A percentile compares a stretch with the other conserved stretches of the same genome.
phyloP scores from a whole-genome alignment of 805 yeast genomes.

The Maudiozyma serrabonitensis region DNA sequence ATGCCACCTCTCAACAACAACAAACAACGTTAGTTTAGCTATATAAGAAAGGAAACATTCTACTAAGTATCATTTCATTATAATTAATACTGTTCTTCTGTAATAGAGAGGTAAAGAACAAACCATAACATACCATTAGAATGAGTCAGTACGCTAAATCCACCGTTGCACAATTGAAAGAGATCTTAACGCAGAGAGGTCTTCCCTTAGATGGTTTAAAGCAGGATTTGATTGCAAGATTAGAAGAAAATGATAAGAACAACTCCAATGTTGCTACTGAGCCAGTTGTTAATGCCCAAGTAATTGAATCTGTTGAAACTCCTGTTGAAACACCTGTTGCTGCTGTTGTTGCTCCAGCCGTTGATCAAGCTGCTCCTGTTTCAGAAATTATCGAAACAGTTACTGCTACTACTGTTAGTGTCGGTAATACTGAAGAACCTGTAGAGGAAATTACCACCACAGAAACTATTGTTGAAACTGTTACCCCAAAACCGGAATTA shows the following conservation, averaged over 20 bases:
- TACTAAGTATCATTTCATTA: no score
- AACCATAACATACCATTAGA: background rate
- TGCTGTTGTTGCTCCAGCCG: constrained; percentile 2
- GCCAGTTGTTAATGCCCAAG: background rate
- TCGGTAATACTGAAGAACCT: background rate
- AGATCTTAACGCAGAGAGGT: constrained; percentile 54
- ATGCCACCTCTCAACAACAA: no score
- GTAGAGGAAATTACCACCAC: constrained; percentile 1
- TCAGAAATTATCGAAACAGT: background rate
- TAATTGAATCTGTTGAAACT: background rate
- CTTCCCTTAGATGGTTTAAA: constrained; percentile 71
- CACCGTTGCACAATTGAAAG: constrained; percentile 81
- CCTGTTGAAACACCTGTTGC: background rate
- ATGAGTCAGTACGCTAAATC: constrained; percentile 53
- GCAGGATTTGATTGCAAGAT: constrained; percentile 59
- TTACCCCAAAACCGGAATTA: constrained; percentile 24
- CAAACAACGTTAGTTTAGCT: no score
- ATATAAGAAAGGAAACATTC: no score
- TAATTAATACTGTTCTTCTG: no score
- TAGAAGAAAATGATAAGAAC: constrained; percentile 22
- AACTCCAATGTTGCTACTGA: constrained; percentile 1
- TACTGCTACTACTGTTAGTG: background rate
- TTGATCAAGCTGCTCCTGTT: background rate
- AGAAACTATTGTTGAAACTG: constrained; percentile 1
- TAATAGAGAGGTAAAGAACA: no score